phyloP scores from a whole-genome alignment of 2,329 filamentous ascomycete genomes.

The Penicillium corylophilum region DNA sequence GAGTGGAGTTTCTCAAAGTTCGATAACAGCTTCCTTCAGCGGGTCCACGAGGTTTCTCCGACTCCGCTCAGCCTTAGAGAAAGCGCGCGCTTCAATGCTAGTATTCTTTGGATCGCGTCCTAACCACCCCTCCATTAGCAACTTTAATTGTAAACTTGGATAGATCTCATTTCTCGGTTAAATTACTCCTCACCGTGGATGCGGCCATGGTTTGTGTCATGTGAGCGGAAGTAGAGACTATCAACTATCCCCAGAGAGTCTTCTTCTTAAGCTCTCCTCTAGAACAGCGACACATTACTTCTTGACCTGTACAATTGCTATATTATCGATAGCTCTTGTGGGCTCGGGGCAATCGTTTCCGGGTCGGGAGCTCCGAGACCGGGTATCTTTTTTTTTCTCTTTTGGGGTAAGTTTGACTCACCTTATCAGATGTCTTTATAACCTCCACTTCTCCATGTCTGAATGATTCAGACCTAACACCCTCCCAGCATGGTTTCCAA shows the following conservation, averaged over 20 bases:
- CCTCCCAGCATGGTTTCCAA: conserved; percentile 24
- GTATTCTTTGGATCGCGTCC: background rate
- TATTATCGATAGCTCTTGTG: background rate
- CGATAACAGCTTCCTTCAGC: conserved; percentile 5
- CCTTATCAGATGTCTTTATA: conserved; percentile 1
- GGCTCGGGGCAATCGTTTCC: conserved; percentile 10
- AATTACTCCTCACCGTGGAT: conserved; percentile 1
- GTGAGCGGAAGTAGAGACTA: background rate
- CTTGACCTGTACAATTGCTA: background rate
- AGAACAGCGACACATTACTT: background rate
- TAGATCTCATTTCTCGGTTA: background rate
- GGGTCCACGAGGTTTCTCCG: conserved; percentile 32
- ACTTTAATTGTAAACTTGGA: background rate
- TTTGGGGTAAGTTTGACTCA: conserved; percentile 17
- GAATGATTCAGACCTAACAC: conserved; percentile 1
- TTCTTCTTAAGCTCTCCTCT: background rate
- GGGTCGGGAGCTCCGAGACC: conserved; percentile 18
- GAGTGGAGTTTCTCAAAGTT: background rate
- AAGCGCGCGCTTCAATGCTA: background rate
- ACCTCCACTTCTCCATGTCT: background rate
- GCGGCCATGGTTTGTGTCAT: background rate
- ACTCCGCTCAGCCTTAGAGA: conserved; percentile 12
- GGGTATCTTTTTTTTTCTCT: conserved; percentile 18
- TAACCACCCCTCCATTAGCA: background rate
- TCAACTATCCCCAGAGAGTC: background rate